Evolutionary conservation across 148 eudicot genomes (phyloP).

Genomic region (Rhododendron henanense): DNA sequence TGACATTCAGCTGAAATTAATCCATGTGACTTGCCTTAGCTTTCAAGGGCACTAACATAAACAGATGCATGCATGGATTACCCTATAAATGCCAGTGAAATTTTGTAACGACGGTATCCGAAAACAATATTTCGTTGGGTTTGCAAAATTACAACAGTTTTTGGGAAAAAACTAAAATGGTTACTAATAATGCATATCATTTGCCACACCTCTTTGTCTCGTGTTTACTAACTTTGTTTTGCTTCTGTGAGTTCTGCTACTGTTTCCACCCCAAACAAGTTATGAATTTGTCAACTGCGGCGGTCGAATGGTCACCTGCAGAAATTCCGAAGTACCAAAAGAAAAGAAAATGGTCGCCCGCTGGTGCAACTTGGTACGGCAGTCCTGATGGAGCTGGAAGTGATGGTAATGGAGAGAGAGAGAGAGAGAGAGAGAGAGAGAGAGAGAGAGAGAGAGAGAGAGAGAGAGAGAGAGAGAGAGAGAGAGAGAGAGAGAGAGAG

Average conservation of each 20-base stretch:
- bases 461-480: too few species aligned
- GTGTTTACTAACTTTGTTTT: constrained; percentile 6
- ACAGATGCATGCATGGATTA: neutral
- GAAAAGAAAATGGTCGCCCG: too few species aligned
- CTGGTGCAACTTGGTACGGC: too few species aligned
- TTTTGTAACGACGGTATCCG: neutral
- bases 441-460: too few species aligned
- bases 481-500: too few species aligned
- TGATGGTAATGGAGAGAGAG: too few species aligned
- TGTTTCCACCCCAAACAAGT: constrained; percentile 20
- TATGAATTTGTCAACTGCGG: constrained; percentile 22
- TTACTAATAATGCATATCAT: neutral
- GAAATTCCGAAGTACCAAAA: too few species aligned
- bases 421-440: too few species aligned
- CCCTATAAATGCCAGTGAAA: neutral
- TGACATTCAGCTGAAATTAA: neutral
- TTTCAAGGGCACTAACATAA: neutral
- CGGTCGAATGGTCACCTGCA: constrained; percentile 23
- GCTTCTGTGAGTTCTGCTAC: constrained; percentile 10
- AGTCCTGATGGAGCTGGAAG: too few species aligned
- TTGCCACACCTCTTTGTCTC: constrained; percentile 7
- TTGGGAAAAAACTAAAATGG: neutral
- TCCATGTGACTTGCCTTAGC: neutral
- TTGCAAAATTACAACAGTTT: neutral
- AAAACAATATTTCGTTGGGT: neutral